Conservation (phyloP, 768 basidiomycete genomes). For the Hypholoma fasciculare region DNA sequence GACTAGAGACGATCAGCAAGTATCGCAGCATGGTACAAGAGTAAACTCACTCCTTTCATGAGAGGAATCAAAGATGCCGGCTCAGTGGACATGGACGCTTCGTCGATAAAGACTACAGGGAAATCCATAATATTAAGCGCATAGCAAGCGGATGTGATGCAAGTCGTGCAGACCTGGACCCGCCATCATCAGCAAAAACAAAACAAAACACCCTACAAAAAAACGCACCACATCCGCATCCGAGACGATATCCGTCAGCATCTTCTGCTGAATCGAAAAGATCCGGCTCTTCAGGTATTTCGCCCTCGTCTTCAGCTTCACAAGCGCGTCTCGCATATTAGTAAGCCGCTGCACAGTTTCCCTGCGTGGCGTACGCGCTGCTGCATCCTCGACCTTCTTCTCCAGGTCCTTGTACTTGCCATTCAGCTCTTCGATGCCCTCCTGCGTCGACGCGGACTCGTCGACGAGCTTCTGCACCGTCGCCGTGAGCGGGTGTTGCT, state of each 20-base stretch:
- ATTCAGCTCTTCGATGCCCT: conserved; percentile 15
- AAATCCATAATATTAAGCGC: conserved; percentile 78
- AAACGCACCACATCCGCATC: conserved; percentile 72
- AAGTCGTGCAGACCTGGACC: conserved; percentile 80
- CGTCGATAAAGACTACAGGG: conserved; percentile 91
- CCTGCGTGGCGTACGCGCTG: conserved; percentile 8
- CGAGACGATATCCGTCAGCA: conserved; percentile 62
- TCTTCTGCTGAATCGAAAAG: conserved; percentile 58
- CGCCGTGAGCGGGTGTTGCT: conserved; percentile 55
- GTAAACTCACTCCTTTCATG: conserved; percentile 85
- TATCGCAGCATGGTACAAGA: conserved; percentile 3
- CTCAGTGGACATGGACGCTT: conserved; percentile 96
- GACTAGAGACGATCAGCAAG: conserved; percentile 46
- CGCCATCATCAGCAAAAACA: neutral
- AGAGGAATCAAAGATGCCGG: conserved; percentile 88
- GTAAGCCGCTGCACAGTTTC: conserved; percentile 18
- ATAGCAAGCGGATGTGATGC: conserved; percentile 71
- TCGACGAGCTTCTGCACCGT: conserved; percentile 41
- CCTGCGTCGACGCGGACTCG: conserved; percentile 28
- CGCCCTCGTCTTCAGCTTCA: conserved; percentile 26
- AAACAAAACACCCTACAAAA: neutral
- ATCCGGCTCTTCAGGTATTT: conserved; percentile 38
- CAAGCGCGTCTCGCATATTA: conserved; percentile 33
- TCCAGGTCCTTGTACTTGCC: conserved; percentile 17
- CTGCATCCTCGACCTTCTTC: conserved; percentile 14